Percentiles rank a stretch among this genome's conserved stretches.
Conservation (phyloP, 148 eudicot species). For the Arbutus unedo region DNA sequence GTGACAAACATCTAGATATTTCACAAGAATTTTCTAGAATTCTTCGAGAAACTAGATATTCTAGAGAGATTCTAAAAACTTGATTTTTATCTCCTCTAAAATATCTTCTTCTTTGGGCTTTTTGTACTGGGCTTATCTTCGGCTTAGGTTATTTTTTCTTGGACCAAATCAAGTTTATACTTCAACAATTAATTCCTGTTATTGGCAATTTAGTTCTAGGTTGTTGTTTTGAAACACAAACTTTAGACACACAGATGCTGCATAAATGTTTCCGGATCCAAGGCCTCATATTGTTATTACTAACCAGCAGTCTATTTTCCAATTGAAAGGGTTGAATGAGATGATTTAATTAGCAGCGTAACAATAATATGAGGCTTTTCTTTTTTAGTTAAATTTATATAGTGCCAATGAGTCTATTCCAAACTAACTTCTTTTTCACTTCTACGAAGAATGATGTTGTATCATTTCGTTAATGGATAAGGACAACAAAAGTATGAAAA, state of each 20-base stretch:
- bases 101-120: no score
- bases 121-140: no score
- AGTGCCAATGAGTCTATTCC: background rate
- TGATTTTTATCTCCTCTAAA: no score
- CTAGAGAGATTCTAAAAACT: no score
- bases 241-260: conserved; percentile 75
- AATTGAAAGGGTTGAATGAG: background rate
- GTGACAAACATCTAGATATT: no score
- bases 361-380: background rate
- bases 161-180: no score
- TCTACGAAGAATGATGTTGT: background rate
- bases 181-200: no score
- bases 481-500: background rate
- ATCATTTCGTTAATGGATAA: background rate
- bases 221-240: conserved; percentile 81
- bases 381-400: background rate
- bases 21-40: no score
- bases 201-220: conserved; percentile 28
- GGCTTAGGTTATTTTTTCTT: no score
- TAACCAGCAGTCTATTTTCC: background rate
- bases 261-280: no score
- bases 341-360: background rate
- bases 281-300: conserved; percentile 33
- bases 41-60: no score
- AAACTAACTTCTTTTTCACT: background rate